Conservation (phyloP, 1,284 basidiomycete genomes). For the Rhodotorula sp. region DNA sequence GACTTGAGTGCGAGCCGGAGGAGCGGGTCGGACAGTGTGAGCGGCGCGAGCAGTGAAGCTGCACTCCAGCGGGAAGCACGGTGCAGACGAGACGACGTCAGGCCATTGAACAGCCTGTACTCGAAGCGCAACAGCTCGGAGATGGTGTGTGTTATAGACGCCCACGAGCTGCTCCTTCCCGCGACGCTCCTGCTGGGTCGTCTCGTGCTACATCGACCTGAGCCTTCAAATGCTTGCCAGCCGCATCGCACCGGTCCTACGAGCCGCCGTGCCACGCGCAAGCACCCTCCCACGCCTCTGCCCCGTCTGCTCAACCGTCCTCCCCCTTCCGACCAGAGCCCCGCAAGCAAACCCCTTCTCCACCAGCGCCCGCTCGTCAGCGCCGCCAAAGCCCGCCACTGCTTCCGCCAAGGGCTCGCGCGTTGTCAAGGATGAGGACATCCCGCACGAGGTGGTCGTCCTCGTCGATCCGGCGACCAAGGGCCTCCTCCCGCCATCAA, state of each 20-base stretch:
- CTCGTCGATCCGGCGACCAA: slow-evolving; percentile 37
- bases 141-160: too few species aligned
- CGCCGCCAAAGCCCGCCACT: neutral
- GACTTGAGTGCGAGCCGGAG: too few species aligned
- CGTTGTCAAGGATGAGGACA: slow-evolving; percentile 32
- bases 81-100: too few species aligned
- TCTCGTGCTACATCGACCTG: too few species aligned
- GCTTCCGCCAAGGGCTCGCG: neutral
- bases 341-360: neutral
- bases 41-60: too few species aligned
- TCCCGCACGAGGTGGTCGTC: slow-evolving; percentile 26
- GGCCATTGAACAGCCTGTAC: too few species aligned
- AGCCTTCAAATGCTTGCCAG: neutral
- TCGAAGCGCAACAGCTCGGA: too few species aligned
- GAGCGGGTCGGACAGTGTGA: too few species aligned
- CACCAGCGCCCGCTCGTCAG: neutral
- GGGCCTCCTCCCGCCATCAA: slow-evolving; percentile 29
- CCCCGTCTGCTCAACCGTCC: neutral
- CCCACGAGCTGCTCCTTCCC: neutral
- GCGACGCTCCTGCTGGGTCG: neutral
- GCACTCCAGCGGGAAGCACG: too few species aligned
- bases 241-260: neutral
- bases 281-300: neutral
- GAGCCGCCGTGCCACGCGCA: neutral
- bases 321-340: neutral